Conservation (phyloP, 176 grass and related monocot genomes). For the Eleusine coracana region DNA sequence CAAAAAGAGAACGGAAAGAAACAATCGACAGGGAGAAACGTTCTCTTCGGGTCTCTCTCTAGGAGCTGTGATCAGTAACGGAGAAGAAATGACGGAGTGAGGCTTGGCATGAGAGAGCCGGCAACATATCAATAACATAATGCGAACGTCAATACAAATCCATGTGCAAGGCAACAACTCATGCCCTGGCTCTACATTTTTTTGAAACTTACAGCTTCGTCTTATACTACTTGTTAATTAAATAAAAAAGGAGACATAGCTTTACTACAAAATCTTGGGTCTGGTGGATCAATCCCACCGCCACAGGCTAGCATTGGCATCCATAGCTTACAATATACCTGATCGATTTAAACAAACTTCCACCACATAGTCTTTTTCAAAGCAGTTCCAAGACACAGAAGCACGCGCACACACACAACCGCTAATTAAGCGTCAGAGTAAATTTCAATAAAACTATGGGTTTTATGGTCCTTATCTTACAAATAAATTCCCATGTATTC, state of each 20-base stretch:
- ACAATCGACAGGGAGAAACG: too few relatives aligned
- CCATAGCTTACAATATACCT: conserved; percentile 13
- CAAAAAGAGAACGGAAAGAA: too few relatives aligned
- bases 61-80: not conserved
- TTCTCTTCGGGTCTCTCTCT: too few relatives aligned
- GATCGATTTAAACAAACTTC: conserved; percentile 29
- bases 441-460: too few relatives aligned
- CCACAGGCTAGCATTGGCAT: conserved; percentile 42
- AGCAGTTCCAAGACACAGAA: conserved; percentile 9
- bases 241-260: conserved; percentile 12
- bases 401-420: not conserved
- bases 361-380: conserved; percentile 47
- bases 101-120: not conserved
- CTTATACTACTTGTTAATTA: conserved; percentile 48
- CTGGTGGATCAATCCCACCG: conserved; percentile 53
- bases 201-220: conserved; percentile 29
- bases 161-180: conserved; percentile 46
- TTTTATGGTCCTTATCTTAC: too few relatives aligned
- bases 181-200: conserved; percentile 27
- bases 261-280: conserved; percentile 42
- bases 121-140: conserved; percentile 29
- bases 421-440: not conserved
- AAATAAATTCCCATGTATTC: too few relatives aligned
- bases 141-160: conserved; percentile 28
- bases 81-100: not conserved